Base-by-base conservation (phyloP, 495 filamentous ascomycete species). In the Penicillium flavigenum region DNA sequence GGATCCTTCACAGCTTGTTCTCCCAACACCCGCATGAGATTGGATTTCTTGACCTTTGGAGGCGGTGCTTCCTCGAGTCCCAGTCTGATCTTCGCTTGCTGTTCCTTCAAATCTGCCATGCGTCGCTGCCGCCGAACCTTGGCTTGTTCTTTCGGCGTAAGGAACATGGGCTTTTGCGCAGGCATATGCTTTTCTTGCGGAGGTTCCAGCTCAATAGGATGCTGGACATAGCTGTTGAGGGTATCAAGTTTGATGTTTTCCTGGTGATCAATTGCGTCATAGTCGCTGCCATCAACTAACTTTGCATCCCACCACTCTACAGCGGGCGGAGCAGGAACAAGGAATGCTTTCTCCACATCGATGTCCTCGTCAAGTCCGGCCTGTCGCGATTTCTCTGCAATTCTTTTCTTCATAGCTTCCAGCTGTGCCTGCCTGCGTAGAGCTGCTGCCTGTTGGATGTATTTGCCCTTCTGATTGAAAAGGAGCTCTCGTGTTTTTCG, bases 221-320 rank as follows among this genome's bases (percentile, higher is more conserved):
- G 93, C 67, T 97, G 95, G 38, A 99, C 82, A 64, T 95, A 95
- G 51, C 81, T 70, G 0, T 93, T 96, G 45, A 99, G 73, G 0
- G 85, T 84, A 34, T 86, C 80, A 51, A 98, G 83, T 68, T 94
- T 94, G 48, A 96, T 76, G 45, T 79, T 76, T 14, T 85, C 77
- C 10, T 83, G 72, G 36, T 79, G 63, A 19, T 86, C 83, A 58
- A 94, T 81, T 53, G 80, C 80, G 56, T 83, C 76, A 70, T 97
- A 97, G 53, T 82, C 85, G 38, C 81, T 80, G 17, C 86, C 89
- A 42, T 86, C 81, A 24, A 96, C 79, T 7, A 98, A 73, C 2
- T 83, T 87, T 73, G 97, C 92, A 62, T 99, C 94, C 95, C 95
- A 98, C 95, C 95, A 99, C 72, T 99, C 94, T 41, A 97, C 79